Percentiles rank a stretch among this genome's conserved stretches.
Conservation (phyloP, 805 yeast genomes). For the Soucietia sequanensis region DNA sequence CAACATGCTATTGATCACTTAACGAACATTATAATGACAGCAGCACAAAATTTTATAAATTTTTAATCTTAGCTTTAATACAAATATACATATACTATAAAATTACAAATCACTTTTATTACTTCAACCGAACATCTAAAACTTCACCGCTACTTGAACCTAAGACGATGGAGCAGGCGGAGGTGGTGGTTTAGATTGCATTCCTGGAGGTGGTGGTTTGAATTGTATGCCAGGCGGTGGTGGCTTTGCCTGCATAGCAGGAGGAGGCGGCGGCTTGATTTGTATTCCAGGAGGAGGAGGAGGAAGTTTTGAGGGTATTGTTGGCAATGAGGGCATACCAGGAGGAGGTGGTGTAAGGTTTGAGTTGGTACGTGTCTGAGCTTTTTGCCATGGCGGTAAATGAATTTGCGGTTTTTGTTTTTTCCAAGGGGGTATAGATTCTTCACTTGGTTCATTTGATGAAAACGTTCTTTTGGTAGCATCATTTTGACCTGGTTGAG, state of each 20-base stretch:
- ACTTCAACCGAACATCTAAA: too few relatives aligned
- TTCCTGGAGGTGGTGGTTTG: constrained; percentile 17
- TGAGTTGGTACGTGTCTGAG: constrained; percentile 5
- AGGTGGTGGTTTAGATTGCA: constrained; percentile 11
- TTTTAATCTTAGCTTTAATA: too few relatives aligned
- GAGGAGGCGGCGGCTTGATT: constrained; percentile 14
- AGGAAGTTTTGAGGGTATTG: constrained; percentile 6
- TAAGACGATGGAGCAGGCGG: constrained; percentile 5
- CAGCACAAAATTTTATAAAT: constrained; percentile 12
- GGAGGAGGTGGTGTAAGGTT: constrained; percentile 10
- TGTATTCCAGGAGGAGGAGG: constrained; percentile 16
- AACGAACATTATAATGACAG: constrained; percentile 22
- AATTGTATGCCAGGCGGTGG: constrained; percentile 20
- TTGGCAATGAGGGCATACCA: constrained; percentile 14
- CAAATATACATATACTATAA: too few relatives aligned
- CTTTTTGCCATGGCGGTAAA: constrained; percentile 24
- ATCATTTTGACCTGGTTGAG: background rate
- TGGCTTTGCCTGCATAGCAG: constrained; percentile 20
- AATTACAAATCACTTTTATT: too few relatives aligned
- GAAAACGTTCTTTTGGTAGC: too few relatives aligned
- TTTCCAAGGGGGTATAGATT: constrained; percentile 26
- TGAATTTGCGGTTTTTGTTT: constrained; percentile 17
- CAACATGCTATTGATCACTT: constrained; percentile 51
- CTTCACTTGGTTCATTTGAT: constrained; percentile 7
- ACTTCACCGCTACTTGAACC: too few relatives aligned